Conservation (phyloP, 2,329 filamentous ascomycete genomes). For the Colletotrichum navitas region DNA sequence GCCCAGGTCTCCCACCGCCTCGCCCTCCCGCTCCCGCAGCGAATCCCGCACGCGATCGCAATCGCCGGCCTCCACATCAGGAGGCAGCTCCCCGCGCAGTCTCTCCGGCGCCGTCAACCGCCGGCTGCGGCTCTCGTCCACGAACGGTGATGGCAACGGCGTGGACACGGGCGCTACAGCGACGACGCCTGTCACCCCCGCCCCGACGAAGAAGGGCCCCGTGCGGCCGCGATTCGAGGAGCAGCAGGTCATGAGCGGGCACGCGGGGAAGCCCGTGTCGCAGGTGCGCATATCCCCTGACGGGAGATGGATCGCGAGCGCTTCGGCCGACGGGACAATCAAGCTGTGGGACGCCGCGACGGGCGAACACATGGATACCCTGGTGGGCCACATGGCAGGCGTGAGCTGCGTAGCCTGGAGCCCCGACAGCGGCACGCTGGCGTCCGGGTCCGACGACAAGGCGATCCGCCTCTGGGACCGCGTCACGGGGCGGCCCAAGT, state of each 20-base stretch:
- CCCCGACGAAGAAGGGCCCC: conserved; percentile 43
- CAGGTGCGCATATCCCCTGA: conserved; percentile 93
- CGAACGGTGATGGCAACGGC: conserved; percentile 49
- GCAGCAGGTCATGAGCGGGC: conserved; percentile 76
- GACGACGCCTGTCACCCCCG: conserved; percentile 33
- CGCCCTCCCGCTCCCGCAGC: conserved; percentile 48
- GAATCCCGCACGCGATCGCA: conserved; percentile 51
- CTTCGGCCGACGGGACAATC: conserved; percentile 89
- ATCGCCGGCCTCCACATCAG: conserved; percentile 48
- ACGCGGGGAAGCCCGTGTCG: conserved; percentile 79
- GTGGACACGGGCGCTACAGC: conserved; percentile 45
- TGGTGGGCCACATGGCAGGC: conserved; percentile 93
- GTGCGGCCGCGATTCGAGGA: conserved; percentile 32
- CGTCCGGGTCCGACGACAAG: conserved; percentile 96
- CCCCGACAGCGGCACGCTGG: conserved; percentile 87
- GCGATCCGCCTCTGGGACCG: conserved; percentile 92
- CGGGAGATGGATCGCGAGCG: conserved; percentile 88
- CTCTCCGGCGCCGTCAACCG: conserved; percentile 37
- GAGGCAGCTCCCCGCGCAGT: conserved; percentile 45
- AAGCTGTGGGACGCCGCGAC: conserved; percentile 90
- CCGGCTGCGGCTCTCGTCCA: conserved; percentile 42
- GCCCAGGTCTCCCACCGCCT: conserved; percentile 37
- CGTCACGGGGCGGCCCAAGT: conserved; percentile 68
- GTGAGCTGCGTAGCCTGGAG: conserved; percentile 95
- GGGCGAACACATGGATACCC: conserved; percentile 84